Evolutionary conservation across 805 yeast genomes (phyloP), one percentile per base, ranked within the genome.

Genomic region (Grigorovia transvaalensis): DNA sequence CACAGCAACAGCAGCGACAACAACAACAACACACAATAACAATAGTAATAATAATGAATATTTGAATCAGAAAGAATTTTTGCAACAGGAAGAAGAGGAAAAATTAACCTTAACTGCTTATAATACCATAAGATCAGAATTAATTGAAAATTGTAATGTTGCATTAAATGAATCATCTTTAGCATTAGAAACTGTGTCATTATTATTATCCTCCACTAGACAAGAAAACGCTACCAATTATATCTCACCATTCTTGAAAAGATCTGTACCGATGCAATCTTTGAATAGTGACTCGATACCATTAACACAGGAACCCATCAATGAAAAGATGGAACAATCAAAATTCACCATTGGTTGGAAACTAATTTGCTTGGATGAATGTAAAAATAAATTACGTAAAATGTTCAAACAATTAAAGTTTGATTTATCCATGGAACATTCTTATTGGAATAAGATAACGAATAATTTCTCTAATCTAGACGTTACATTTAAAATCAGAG

Each of bases 91-190:
- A 17, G 17, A 27, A 2, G 35, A 30, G 11, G 27, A 33, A 27
- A 33, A 27, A 7, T 9, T 53, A 15, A 44, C 43, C 19, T n/a
- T 54, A 7, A 35, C 44, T 12, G 29, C 38, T 6, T 46, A 38
- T 17, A 46, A 46, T 46, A 71, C 71, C 45, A 73, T 78, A 17
- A 81, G 81, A 60, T 62, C 69, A n/a, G 79, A 80, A 53, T 73
- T 84, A 44, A 58, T 82, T 15, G 72, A 70, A 17, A 71, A 74
- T 45, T 73, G 85, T 33, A 76, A 79, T 50, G 66, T 80, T 0
- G 96, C 98, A 1, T 72, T 87, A 58, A 93, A 91, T 64, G 97
- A 93, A 63, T 82, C 95, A 0, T 89, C 96, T 0, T 68, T 93
- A 42, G 83, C 96, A 1, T 71, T 90, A 52, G 99, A 91, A 63